Evolutionary conservation across 108 stramenopile genomes (phyloP).

Genomic region (Pseudonitzschia pungens): DNA sequence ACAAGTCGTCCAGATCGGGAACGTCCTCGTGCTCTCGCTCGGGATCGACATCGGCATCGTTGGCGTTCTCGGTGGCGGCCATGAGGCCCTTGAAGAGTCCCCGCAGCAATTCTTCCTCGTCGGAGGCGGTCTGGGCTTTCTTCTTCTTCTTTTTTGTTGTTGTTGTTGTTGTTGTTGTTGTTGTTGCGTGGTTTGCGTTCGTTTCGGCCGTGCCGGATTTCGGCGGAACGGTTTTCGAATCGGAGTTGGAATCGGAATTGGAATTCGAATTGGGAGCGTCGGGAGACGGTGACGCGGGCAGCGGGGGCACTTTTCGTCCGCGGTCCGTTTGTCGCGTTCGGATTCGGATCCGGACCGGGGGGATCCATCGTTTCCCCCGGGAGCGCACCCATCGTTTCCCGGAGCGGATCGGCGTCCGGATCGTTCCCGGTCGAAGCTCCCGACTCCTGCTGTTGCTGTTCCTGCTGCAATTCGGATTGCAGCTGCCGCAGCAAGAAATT

Average conservation of each 20-base stretch:
- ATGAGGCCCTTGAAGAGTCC: constrained; percentile 4
- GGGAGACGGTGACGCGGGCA: no score
- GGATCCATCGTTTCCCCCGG: constrained; percentile 30
- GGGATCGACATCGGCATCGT: background rate
- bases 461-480: constrained; percentile 25
- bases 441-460: no score
- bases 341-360: no score
- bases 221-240: no score
- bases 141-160: background rate
- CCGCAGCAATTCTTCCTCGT: constrained; percentile 4
- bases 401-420: constrained; percentile 2
- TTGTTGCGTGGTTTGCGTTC: no score
- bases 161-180: constrained; percentile 1
- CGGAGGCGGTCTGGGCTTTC: background rate
- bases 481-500: constrained; percentile 22
- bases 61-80: background rate
- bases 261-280: no score
- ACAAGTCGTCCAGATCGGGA: background rate
- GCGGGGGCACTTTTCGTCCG: no score
- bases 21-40: constrained; percentile 24
- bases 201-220: background rate
- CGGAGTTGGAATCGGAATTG: no score
- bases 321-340: no score
- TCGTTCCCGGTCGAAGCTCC: background rate
- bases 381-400: constrained; percentile 23